Conservation (phyloP, 345 rosid species). For the Melaleuca alternifolia region DNA sequence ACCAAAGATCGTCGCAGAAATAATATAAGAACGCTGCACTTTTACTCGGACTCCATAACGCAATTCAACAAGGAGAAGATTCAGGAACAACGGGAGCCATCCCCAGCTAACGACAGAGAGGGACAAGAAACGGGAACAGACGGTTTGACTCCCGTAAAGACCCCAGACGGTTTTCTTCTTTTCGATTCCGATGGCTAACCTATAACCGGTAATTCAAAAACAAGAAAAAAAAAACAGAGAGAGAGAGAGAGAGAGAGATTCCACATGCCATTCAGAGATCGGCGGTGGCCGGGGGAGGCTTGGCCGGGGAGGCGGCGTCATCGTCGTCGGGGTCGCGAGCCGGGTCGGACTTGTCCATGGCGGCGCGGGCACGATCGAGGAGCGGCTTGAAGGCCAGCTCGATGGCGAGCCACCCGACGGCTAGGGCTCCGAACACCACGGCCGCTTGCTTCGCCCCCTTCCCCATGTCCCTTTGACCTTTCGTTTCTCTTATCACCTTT, state of each 20-base stretch:
- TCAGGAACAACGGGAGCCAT: not conserved
- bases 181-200: not conserved
- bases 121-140: not conserved
- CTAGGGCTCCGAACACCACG: slow-evolving; percentile 61
- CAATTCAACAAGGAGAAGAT: not conserved
- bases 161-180: not conserved
- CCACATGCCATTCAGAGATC: not conserved
- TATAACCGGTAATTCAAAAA: not conserved
- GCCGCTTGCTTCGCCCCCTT: slow-evolving; percentile 35
- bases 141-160: not conserved
- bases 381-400: slow-evolving; percentile 76
- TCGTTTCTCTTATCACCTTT: not conserved
- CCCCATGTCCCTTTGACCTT: not conserved
- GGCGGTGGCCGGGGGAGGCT: not conserved
- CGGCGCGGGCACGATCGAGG: slow-evolving; percentile 46
- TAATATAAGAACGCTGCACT: not conserved
- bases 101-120: not conserved
- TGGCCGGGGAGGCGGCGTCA: not conserved
- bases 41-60: not conserved
- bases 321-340: slow-evolving; percentile 47
- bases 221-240: too few species aligned
- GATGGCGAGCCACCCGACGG: slow-evolving; percentile 70
- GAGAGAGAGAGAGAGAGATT: not conserved
- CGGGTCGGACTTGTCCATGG: slow-evolving; percentile 66
- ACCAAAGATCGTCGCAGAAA: not conserved